Base-by-base conservation (phyloP, 2,329 filamentous ascomycete species). In the Colletotrichum plurivorum region DNA sequence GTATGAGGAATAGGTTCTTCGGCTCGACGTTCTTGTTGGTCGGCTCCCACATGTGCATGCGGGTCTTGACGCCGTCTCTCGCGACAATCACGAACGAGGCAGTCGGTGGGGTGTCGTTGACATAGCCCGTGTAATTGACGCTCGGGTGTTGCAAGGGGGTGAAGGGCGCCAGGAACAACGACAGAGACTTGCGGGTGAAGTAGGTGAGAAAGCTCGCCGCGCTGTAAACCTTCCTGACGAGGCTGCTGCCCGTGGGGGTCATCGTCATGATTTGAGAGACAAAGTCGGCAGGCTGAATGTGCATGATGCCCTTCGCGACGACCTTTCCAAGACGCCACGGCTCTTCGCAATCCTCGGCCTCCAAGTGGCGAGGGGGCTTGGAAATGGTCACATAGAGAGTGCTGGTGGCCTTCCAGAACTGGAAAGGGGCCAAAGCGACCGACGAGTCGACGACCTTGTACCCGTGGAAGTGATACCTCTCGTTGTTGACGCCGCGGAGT, bases 341-440 rank as follows among this genome's bases (percentile, higher is more conserved):
- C 45, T 84, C 82, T 4, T 83, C 78, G 9, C 73, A 68, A 48
- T 61, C 74, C 10, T 77, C 77, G 43, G 75, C 75, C 3, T 77
- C 71, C 8, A 75, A 70, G 22, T 75, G 67, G 16, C 74, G 49
- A 6, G 70, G 49, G 7, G 73, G 67, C 65, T 85, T 78, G 16
- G 87, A 87, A 64, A 92, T 84, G 1, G 85, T 89, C 53, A 90
- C 88, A 70, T 89, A 91, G 0, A 92, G 81, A 0, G 88, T 91
- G 20, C 85, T 89, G 1, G 89, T 90, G 2, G 89, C 87, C 56
- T 81, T 82, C 90, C 89, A 92, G 67, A 92, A 88, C 70, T 86
- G 82, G 48, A 81, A 72, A 1, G 87, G 84, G 2, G 85, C 84
- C 41, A 91, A 80, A 2, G 89, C 87, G 0, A 89, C 86, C 0